phyloP scores from a whole-genome alignment of 805 yeast species.

The Ogataea haglerorum region DNA sequence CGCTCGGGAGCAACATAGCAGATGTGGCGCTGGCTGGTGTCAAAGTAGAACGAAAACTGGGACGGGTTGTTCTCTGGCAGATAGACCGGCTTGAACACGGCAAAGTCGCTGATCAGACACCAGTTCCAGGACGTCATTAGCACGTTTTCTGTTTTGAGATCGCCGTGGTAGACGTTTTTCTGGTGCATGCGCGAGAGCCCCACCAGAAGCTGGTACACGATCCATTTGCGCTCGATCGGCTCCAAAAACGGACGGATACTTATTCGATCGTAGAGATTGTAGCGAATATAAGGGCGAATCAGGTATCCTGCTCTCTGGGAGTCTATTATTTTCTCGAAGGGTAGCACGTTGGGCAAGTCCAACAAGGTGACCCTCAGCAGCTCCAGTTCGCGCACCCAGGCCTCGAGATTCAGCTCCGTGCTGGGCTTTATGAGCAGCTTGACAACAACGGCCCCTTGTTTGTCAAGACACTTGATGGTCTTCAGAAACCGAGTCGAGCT shows the following conservation, averaged over 20 bases:
- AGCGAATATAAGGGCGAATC: slow-evolving; percentile 74
- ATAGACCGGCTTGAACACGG: slow-evolving; percentile 76
- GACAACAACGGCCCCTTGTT: slow-evolving; percentile 68
- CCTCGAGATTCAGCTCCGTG: slow-evolving; percentile 35
- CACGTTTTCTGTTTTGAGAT: slow-evolving; percentile 86
- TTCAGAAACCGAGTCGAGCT: slow-evolving; percentile 83
- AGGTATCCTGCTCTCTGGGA: slow-evolving; percentile 91
- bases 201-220: slow-evolving; percentile 74
- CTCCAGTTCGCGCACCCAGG: slow-evolving; percentile 30
- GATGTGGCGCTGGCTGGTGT: slow-evolving; percentile 78
- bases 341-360: slow-evolving; percentile 59
- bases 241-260: slow-evolving; percentile 85
- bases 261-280: slow-evolving; percentile 83
- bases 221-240: slow-evolving; percentile 76
- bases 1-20: slow-evolving; percentile 96
- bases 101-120: slow-evolving; percentile 78
- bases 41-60: slow-evolving; percentile 87
- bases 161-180: slow-evolving; percentile 73
- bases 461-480: slow-evolving; percentile 76
- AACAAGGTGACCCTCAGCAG: slow-evolving; percentile 39
- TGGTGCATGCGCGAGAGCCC: slow-evolving; percentile 63
- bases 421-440: slow-evolving; percentile 79
- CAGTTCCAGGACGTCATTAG: slow-evolving; percentile 87
- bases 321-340: slow-evolving; percentile 72
- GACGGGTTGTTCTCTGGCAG: slow-evolving; percentile 93